Evolutionary conservation across 805 yeast genomes (phyloP).

Genomic region (Tanozyma kutaoensis): DNA sequence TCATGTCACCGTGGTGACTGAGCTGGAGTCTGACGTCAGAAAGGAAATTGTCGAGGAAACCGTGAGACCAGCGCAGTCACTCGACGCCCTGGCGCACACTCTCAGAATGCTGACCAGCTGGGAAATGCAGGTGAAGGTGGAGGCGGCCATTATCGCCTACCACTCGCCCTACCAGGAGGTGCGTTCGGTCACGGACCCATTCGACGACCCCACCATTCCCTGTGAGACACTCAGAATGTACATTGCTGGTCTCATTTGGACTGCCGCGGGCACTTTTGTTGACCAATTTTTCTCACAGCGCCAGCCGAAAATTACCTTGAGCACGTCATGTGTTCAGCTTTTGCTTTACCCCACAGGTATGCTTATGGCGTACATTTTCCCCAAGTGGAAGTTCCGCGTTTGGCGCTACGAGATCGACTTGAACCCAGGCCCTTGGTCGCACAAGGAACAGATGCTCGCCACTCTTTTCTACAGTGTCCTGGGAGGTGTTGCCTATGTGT

Average conservation of each 20-base stretch:
- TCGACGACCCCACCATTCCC: constrained; percentile 18
- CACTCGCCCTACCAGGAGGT: not conserved
- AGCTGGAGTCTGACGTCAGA: too few relatives aligned
- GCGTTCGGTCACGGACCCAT: constrained; percentile 17
- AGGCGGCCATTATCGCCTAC: not conserved
- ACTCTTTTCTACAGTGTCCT: constrained; percentile 30
- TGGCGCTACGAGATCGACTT: constrained; percentile 12
- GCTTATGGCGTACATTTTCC: not conserved
- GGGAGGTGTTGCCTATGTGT: constrained; percentile 13
- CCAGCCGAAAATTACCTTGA: not conserved
- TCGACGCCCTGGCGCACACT: not conserved
- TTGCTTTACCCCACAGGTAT: not conserved
- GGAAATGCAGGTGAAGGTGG: not conserved
- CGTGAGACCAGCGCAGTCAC: too few relatives aligned
- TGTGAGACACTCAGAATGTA: constrained; percentile 19
- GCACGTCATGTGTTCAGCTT: not conserved
- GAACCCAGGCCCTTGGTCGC: constrained; percentile 54
- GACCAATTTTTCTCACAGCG: not conserved
- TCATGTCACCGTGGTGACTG: too few relatives aligned
- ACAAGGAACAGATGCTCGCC: constrained; percentile 54
- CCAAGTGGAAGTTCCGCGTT: not conserved
- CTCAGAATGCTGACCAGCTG: too few relatives aligned
- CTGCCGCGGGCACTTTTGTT: not conserved
- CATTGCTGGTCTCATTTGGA: not conserved
- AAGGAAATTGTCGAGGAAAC: too few relatives aligned